Evolutionary conservation across 1,284 basidiomycete genomes (phyloP).

Genomic region (Cutaneotrichosporon cutaneum): DNA sequence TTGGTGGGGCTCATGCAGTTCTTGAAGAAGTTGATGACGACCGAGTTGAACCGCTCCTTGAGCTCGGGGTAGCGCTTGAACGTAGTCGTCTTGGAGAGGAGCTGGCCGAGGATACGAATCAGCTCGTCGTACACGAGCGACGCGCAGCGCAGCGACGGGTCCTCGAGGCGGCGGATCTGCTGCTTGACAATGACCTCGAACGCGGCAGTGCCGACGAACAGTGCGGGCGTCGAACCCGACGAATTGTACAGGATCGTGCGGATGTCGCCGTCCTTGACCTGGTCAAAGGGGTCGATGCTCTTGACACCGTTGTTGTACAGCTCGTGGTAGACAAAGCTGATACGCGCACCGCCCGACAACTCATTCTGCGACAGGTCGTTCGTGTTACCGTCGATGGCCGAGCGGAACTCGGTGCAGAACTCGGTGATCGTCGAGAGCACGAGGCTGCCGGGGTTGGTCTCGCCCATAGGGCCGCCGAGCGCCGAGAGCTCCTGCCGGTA

Average conservation of each 20-base stretch:
- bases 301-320: constrained; percentile 95
- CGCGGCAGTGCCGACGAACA: constrained; percentile 94
- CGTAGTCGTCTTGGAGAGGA: constrained; percentile 82
- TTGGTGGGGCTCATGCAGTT: constrained; percentile 87
- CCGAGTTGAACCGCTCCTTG: constrained; percentile 87
- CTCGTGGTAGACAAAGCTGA: constrained; percentile 98
- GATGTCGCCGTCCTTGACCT: constrained; percentile 97
- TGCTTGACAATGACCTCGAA: constrained; percentile 99
- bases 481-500: constrained; percentile 77
- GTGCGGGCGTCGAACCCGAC: constrained; percentile 89
- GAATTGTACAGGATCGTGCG: constrained; percentile 95
- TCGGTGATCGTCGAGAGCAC: constrained; percentile 96
- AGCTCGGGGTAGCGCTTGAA: constrained; percentile 95
- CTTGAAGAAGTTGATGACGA: constrained; percentile 97
- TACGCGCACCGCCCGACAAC: constrained; percentile 93
- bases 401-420: constrained; percentile 94
- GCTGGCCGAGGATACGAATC: constrained; percentile 88
- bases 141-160: constrained; percentile 88
- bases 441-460: constrained; percentile 77
- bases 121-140: constrained; percentile 95
- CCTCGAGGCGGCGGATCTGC: constrained; percentile 94
- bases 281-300: constrained; percentile 95
- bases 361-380: constrained; percentile 93
- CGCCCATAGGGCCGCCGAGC: constrained; percentile 85
- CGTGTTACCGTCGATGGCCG: constrained; percentile 93